A percentile compares a stretch with the other conserved stretches of the same genome.
phyloP scores from a whole-genome alignment of 495 filamentous ascomycete species.

The Talaromyces stipitatus region DNA sequence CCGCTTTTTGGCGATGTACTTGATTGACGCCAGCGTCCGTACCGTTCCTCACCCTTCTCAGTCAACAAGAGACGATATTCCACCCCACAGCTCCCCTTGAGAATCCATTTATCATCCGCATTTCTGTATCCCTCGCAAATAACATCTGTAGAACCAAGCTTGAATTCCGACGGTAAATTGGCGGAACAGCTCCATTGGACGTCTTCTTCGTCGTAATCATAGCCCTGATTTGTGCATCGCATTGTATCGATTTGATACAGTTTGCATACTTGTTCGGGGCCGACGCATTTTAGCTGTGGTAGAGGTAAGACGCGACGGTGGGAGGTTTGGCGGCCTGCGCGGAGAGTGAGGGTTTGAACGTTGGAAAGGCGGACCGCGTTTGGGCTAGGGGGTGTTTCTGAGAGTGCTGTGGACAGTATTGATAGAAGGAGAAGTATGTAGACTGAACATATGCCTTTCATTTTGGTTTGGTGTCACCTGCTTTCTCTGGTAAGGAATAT shows the following conservation, averaged over 20 bases:
- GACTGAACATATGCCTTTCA: constrained; percentile 11
- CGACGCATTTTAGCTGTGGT: constrained; percentile 77
- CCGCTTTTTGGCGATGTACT: neutral
- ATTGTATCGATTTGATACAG: constrained; percentile 70
- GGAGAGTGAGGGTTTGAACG: constrained; percentile 73
- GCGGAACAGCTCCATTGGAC: constrained; percentile 88
- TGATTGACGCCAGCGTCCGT: constrained; percentile 30
- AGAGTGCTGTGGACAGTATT: constrained; percentile 16
- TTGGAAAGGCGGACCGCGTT: constrained; percentile 65
- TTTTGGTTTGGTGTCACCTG: neutral
- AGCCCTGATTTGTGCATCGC: constrained; percentile 81
- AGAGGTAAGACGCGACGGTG: constrained; percentile 70
- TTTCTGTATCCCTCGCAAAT: constrained; percentile 81
- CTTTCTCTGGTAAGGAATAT: neutral
- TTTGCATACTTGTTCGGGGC: constrained; percentile 47
- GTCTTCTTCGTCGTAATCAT: constrained; percentile 59
- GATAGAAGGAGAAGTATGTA: constrained; percentile 28
- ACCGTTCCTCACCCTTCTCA: constrained; percentile 67
- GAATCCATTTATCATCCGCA: constrained; percentile 69
- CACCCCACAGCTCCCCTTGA: constrained; percentile 87
- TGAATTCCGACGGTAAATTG: constrained; percentile 71
- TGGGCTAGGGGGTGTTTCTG: constrained; percentile 37
- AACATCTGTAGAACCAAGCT: constrained; percentile 85
- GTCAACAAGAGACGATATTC: constrained; percentile 84
- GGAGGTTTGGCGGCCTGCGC: constrained; percentile 51